Base-by-base conservation (phyloP, 1,284 basidiomycete species). In the Ceratorhiza oryzae-sativae region DNA sequence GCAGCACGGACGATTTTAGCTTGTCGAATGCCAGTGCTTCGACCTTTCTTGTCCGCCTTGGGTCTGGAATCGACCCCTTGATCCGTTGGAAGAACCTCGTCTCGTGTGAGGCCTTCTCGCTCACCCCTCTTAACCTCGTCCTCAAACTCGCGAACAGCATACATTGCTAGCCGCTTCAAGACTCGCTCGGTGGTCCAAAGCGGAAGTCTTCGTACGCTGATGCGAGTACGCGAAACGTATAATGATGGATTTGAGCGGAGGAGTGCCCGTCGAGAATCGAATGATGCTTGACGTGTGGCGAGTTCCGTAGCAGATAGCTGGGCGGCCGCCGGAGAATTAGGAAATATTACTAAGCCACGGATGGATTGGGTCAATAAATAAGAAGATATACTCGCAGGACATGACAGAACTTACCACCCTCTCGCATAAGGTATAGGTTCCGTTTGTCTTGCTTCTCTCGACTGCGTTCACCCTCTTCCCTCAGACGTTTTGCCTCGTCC, bases 391-490 rank as follows among this genome's bases (percentile, higher is more conserved):
- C n/a, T n/a, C 15, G 4, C 13, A 9, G 3, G 46, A 49, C 2
- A 53, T 41, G 58, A 60, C 51, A 25, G 23, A 45, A 82, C 88
- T 76, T 77, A 92, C 94, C 92, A 83, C 95, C 97, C 86, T 99
- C 97, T 25, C 94, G 88, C 77, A 99, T 87, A 67, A 99, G 87
- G 81, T 98, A 98, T 76, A 97, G 89, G 80, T 98, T 98, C 23
- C 97, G 88, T 81, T 97, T 97, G 81, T 99, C 97, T 0, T 90
- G 90, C 80, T 96, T 96, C 80, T 95, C 90, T 62, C 95, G 85
- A 70, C 87, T 86, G 76, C 88, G 87, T 77, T 97, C 94, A 6
- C 91, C 90, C 30, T 90, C 92, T 74, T 97, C 94, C 77, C 92
- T 93, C 58, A 98, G 85, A 79, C 91, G 90, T 2, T 87, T 85